Evolutionary conservation across 1,284 basidiomycete species (phyloP), one percentile per base, ranked within the genome.

Genomic region (Boletus mariae): DNA sequence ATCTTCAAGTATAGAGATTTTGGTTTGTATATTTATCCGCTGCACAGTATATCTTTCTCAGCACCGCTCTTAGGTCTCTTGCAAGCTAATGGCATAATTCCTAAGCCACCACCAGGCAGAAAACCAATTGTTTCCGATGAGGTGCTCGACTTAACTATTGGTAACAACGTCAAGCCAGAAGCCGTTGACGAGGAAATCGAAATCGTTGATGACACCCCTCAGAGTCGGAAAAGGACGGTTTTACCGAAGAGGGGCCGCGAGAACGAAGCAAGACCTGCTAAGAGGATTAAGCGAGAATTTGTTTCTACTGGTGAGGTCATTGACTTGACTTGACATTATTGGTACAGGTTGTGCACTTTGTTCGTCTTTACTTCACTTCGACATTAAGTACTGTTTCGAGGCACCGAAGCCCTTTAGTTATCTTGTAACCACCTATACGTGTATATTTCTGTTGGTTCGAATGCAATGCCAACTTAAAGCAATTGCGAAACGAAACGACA

Each of bases 1-100:
- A 43, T 58, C 23, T 69, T 67, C 55, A 71, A 55, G 31, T 71
- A 69, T 47, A 58, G 68, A 53, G 67, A 67, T 45, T 28, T 15
- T 20, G n/a, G 68, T 68, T 23, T 23, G 67, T 55, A 26, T 23
- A 29, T 42, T n/a, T 42, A 23, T 31, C 26, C 6, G 10, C 25
- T 17, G 2, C n/a, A 20, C 15, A 51, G 8, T 12, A 28, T 23
- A 26, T 41, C 3, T n/a, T 11, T 11, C 41, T 51, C 17, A 45
- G 41, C 6, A 2, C 34, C 28, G 11, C n/a, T 11, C 29, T 26
- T 34, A 71, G 68, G 50, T 48, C 60, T 70, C 52, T 51, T 69
- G 26, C 62, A 60, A 32, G 67, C 65, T 3, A 63, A 68, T n/a
- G 68, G 61, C 10, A 65, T 70, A 43, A 56, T 59, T 11, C 61